Base-by-base conservation (phyloP, 495 filamentous ascomycete species). In the Podospora appendiculata region DNA sequence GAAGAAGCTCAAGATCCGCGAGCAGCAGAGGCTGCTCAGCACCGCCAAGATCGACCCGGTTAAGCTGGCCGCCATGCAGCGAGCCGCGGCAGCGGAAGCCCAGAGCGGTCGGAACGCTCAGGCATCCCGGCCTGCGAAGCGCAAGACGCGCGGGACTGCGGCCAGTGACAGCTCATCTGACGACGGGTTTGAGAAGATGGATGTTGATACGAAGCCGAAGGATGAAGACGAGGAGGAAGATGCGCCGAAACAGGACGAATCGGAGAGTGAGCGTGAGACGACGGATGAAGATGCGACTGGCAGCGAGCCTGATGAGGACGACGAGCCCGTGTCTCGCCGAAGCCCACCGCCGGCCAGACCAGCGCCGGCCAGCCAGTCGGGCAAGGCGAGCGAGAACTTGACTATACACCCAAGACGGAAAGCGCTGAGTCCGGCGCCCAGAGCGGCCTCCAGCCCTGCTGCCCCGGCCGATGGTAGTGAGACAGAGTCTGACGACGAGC, bases 1-100 rank as follows among this genome's bases (percentile, higher is more conserved):
- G 58, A 95, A 95, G 69, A 95, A 95, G 67, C 72, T 88, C n/a
- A 94, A 93, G 67, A 92, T 95, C 18, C 73, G 89, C 32, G 85
- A 92, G 54, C 87, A 93, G 63, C 84, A 89, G 55, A 77, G 84
- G 16, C 58, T 90, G 8, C 64, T 93, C 6, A 78, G 75, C 13
- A 71, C 74, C n/a, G 79, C 81, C 7, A 81, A 77, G 13, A 33
- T 51, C 14, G 32, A 44, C 19, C 25, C 41, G 2, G n/a, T 11
- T 13, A 45, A 36, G 49, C 40, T 36, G 13, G 49, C 13, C 8
- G 49, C 33, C 13, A 41, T 41, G 34, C 11, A 10, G 46, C 32
- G 25, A 2, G 25, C 25, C 5, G 25, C 5, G 25, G 25, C 25
- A 2, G 25, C 25, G 25, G 25, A 25, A 5, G 25, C 5, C 25